Conservation (phyloP, 2,329 filamentous ascomycete genomes). For the Hypoxylon sp. region DNA sequence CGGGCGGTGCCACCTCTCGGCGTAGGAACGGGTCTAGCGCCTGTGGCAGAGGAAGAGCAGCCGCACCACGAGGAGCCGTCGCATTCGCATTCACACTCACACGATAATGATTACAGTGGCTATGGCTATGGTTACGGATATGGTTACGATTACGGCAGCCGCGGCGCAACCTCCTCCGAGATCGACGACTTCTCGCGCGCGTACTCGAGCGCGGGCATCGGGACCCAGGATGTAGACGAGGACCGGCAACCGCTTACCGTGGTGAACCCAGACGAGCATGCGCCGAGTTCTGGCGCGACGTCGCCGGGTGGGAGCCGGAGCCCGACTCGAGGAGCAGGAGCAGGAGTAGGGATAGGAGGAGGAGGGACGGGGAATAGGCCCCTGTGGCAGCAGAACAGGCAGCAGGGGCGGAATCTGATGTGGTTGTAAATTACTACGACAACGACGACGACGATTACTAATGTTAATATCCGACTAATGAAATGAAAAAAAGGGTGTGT, state of each 20-base stretch:
- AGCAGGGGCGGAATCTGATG: constrained; percentile 64
- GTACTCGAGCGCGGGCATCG: constrained; percentile 61
- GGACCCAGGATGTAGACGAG: constrained; percentile 53
- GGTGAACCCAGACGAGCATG: constrained; percentile 27
- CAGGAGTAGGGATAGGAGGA: constrained; percentile 22
- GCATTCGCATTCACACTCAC: too few relatives aligned
- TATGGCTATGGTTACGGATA: neutral
- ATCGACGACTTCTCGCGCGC: constrained; percentile 63
- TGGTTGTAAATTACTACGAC: constrained; percentile 59
- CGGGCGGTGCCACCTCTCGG: constrained; percentile 33
- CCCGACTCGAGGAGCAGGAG: constrained; percentile 12
- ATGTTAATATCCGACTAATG: neutral
- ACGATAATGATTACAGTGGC: too few relatives aligned
- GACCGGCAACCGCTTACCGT: constrained; percentile 56
- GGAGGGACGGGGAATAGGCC: constrained; percentile 56
- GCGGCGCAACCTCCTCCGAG: constrained; percentile 54
- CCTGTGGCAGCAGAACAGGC: constrained; percentile 70
- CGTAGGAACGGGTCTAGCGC: constrained; percentile 48
- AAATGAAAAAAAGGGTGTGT: neutral
- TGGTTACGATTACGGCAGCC: constrained; percentile 37
- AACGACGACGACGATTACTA: neutral
- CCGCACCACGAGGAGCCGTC: neutral
- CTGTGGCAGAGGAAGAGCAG: constrained; percentile 49
- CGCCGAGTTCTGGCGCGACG: constrained; percentile 12
- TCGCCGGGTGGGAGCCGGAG: constrained; percentile 26